Conservation (phyloP, 768 basidiomycete species). For the Erythrobasidium yunnanense region DNA sequence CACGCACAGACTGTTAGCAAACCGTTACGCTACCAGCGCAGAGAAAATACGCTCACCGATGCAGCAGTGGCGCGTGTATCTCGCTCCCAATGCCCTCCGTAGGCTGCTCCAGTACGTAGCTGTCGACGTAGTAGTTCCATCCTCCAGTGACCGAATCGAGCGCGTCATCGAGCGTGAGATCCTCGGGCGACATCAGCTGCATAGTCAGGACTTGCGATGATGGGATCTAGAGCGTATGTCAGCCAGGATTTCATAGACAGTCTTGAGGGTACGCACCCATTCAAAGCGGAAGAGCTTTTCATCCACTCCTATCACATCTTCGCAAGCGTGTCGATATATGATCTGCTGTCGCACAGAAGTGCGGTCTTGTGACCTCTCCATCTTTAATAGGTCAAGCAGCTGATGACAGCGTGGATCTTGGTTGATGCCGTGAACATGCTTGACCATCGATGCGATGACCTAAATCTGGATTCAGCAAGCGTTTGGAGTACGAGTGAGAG, state of each 20-base stretch:
- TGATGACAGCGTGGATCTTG: conserved; percentile 81
- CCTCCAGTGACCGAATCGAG: conserved; percentile 41
- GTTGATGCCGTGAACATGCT: conserved; percentile 84
- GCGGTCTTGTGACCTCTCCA: conserved; percentile 31
- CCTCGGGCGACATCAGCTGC: conserved; percentile 45
- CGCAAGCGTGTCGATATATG: conserved; percentile 46
- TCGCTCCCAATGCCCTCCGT: conserved; percentile 44
- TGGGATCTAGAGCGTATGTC: conserved; percentile 37
- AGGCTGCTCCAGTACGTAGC: conserved; percentile 43
- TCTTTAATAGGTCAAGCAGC: conserved; percentile 39
- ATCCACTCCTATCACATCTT: conserved; percentile 42
- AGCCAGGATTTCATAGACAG: background rate
- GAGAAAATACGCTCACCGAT: background rate
- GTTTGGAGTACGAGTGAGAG: no score
- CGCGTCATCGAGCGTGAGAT: conserved; percentile 46
- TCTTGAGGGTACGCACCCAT: conserved; percentile 41
- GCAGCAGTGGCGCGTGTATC: conserved; percentile 44
- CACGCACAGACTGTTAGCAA: no score
- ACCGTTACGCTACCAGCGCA: background rate
- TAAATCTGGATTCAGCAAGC: background rate
- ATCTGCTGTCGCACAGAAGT: conserved; percentile 44
- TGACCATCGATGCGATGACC: conserved; percentile 75
- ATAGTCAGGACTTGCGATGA: conserved; percentile 40
- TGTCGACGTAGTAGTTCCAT: conserved; percentile 46
- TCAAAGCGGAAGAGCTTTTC: conserved; percentile 46